phyloP scores from a whole-genome alignment of 2,329 filamentous ascomycete species.

The Bipolaris sorokiniana region DNA sequence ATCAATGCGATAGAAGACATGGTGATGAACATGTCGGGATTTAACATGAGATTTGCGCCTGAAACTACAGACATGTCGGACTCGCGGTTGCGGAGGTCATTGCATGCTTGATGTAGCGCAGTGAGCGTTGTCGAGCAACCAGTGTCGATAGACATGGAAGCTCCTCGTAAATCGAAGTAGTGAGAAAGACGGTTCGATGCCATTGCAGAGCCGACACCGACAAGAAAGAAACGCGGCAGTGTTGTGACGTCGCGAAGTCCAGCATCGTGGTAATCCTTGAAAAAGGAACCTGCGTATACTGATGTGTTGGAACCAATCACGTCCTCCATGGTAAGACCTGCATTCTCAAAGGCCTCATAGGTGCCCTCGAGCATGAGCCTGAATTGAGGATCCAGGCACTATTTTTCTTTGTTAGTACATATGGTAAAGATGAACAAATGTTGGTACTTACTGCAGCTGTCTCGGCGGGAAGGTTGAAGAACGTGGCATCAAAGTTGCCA shows the following conservation, averaged over 20 bases:
- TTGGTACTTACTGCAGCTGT: conserved; percentile 21
- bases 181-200: conserved; percentile 19
- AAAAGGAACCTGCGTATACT: conserved; percentile 16
- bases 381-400: conserved; percentile 31
- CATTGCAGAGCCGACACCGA: conserved; percentile 2
- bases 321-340: conserved; percentile 16
- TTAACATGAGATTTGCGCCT: conserved; percentile 45
- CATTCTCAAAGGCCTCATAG: conserved; percentile 49
- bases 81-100: conserved; percentile 29
- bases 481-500: conserved; percentile 42
- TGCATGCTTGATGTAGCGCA: conserved; percentile 22
- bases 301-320: conserved; percentile 25
- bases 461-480: conserved; percentile 29
- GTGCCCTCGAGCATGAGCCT: conserved; percentile 31
- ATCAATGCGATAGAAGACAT: background rate
- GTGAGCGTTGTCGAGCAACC: conserved; percentile 25
- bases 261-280: conserved; percentile 9
- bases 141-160: conserved; percentile 27
- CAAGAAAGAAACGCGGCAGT: background rate
- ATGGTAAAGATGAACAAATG: background rate
- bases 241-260: conserved; percentile 9
- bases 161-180: conserved; percentile 23
- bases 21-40: conserved; percentile 12
- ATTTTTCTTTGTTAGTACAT: background rate
- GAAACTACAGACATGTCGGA: conserved; percentile 44